Evolutionary conservation across 306 rosid species (phyloP).

Genomic region (Vigna reflexopilosa): DNA sequence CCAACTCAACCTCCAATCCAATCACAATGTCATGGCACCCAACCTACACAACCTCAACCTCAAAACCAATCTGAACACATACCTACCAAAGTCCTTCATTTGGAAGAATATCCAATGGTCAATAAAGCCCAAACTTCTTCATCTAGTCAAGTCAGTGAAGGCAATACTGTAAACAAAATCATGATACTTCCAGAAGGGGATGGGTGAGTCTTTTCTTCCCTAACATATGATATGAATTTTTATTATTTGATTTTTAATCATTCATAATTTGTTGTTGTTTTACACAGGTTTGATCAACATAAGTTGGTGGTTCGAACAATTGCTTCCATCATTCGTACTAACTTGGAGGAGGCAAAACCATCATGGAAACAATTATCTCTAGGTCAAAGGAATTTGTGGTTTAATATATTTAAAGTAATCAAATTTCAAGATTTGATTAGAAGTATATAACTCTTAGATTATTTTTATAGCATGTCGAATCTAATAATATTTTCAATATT

Average conservation of each 20-base stretch:
- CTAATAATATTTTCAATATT: not conserved
- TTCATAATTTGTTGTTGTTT: constrained; percentile 5
- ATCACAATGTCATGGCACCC: not conserved
- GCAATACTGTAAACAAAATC: not conserved
- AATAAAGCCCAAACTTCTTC: not conserved
- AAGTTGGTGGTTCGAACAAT: constrained; percentile 6
- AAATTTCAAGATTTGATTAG: not conserved
- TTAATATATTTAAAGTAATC: constrained; percentile 33
- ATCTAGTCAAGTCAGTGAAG: constrained; percentile 16
- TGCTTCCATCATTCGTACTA: constrained; percentile 27
- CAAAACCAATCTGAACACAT: not conserved
- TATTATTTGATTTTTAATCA: not conserved
- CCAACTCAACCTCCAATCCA: not conserved
- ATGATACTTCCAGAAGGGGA: constrained; percentile 38
- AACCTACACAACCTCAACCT: not conserved
- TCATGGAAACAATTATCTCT: constrained; percentile 26
- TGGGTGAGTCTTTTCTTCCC: constrained; percentile 14
- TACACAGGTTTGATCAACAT: constrained; percentile 40
- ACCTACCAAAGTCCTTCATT: not conserved
- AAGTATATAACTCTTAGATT: not conserved
- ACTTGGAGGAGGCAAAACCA: constrained; percentile 35
- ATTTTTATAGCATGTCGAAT: not conserved
- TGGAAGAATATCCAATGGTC: constrained; percentile 1
- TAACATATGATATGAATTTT: not conserved
- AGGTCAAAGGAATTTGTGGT: constrained; percentile 28